Evolutionary conservation across 2,329 filamentous ascomycete species (phyloP), one percentile per base, ranked within the genome.

Genomic region (Lasiodiplodia citricola): DNA sequence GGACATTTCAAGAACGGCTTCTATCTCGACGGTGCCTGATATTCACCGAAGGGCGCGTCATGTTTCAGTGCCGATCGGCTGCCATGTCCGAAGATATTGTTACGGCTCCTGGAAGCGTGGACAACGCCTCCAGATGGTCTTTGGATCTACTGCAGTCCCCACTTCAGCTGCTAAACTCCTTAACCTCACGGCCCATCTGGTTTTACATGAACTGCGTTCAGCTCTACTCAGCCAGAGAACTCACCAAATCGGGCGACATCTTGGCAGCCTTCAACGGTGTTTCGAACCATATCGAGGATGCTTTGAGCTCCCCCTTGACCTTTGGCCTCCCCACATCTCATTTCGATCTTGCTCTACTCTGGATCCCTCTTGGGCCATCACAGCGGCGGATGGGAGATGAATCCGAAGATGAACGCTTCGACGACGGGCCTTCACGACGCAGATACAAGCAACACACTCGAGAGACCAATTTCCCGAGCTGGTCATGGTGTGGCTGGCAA

Each of bases 1-100:
- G 80, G 80, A 81, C 80, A 1, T 80, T 80, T 66, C 80, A 81
- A 71, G 79, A 82, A 70, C 71, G 76, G 37, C 72, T 82, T 31
- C 75, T 81, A 2, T 80, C 80, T 0, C 66, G 73, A 6, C 72
- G 80, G 8, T 78, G 77, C 52, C 73, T 82, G 0, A 75, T 81
- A 13, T 82, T 82, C 47, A 76, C 76, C 3, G 71, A 76, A 6
- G 73, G 72, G 0, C 70, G 74, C 11, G 70, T 79, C 1, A 78
- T 76, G 68, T 80, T 78, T 37, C 75, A 79, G 60, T 80, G 79
- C 47, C 67, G 65, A 2, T 51, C 18, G 0, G 57, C 66, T 7
- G 67, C 66, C n/a, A 74, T 74, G 70, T 75, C 75, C 2, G 74
- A 78, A 56, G 75, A 78, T 62, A 73, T 78, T 14, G 71, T 74